Base-by-base conservation (phyloP, 2,329 filamentous ascomycete genomes). In the Hymenotorrendiella dingleyae region DNA sequence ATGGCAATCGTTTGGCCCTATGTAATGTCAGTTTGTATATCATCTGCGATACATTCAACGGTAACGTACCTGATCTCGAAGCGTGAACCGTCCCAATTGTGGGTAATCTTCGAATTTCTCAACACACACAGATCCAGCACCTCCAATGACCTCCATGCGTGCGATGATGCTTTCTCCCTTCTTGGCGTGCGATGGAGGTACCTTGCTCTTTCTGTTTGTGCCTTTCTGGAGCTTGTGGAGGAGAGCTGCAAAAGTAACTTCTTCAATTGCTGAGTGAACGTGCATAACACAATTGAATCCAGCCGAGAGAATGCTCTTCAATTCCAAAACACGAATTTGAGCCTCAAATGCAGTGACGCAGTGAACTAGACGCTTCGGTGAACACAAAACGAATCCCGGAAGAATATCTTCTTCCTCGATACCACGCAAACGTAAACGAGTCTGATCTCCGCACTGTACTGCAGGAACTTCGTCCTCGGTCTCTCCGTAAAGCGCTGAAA, bases 1-100 rank as follows among this genome's bases (percentile, higher is more conserved):
- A 98, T 98, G 43, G 93, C 93, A 71, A 98, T 96, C 0, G 93
- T 98, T 85, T 97, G 91, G 58, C 93, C 93, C 82, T 97, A 61
- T 42, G 62, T 39, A 51, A 32, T 27, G 40, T 59, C 48, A 60
- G 46, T 36, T 45, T 17, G 10, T 30, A 17, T 20, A 4, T 29
- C 29, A 14, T n/a, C n/a, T n/a, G n/a, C n/a, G 22, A 29, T 14
- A 41, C 20, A 59, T 60, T 41, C 55, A 62, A 19, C 47, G 46
- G 37, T 16, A 26, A 36, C 54, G 41, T 74, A 88, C 85, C 76
- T 90, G 86, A 62, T 93, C 89, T 75, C 89, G 75, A 41, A 94
- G 74, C 14, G 89, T 94, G 67, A 94, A 94, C 32, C 89, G 82
- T 59, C 89, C 89, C 67, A 95, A 78, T 67, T 97, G 93, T 47